Evolutionary conservation across 2,329 filamentous ascomycete species (phyloP), one percentile per base, ranked within the genome.

Genomic region (Pezicula neosporulosa): DNA sequence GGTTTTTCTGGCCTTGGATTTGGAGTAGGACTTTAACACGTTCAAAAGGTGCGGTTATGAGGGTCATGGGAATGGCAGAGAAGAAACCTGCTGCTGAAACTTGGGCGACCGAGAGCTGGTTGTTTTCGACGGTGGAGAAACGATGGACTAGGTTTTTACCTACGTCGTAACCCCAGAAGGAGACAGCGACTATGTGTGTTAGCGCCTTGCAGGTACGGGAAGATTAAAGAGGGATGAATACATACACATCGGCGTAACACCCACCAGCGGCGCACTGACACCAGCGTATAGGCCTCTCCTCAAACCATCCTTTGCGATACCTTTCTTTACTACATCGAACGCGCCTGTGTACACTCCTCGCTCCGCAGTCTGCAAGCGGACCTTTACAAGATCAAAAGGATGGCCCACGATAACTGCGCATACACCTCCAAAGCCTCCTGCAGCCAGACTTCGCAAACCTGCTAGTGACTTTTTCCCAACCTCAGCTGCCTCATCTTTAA

Each of bases 241-340:
- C 92, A 73, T 81, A 97, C 92, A 99, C 94, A 99, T 99, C 50
- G 94, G 94, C 55, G 94, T 99, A 15, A 99, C 94, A 49, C 94
- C 94, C 9, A 97, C 89, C 56, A 99, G 75, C 42, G 94, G 94
- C 63, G 94, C 94, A 61, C 89, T 94, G 43, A 99, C 93, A 70
- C 94, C 94, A n/a, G 94, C 94, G 71, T 99, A 99, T 56, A 99
- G 71, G 8, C 94, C 94, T 70, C 89, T 74, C 54, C 73, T 64
- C 60, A 96, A 69, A 2, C 94, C 94, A 71, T 97, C 93, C 55
- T 88, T 82, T 27, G 92, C 92, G 54, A 99, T 74, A 35, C 90
- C 93, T 77, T 88, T 96, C 70, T 81, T 79, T 57, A 97, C 91
- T 1, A 97, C 93, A 72, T 99, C 94, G 64, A 97, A 78, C 13